Conservation (phyloP, 495 filamentous ascomycete genomes). For the Penicillium malachiteum region DNA sequence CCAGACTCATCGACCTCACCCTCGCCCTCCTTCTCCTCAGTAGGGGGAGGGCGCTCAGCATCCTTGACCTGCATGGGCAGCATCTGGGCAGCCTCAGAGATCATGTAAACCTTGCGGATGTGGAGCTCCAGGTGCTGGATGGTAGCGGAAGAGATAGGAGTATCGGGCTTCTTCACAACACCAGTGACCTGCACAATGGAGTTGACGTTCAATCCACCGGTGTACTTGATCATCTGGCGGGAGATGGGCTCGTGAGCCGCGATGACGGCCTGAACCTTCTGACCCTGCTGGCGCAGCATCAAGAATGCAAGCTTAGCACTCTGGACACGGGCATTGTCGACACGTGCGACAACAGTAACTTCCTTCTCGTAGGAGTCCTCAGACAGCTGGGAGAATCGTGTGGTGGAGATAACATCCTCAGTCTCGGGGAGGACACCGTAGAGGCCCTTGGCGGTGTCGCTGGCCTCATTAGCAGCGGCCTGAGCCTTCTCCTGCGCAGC, state of each 20-base stretch:
- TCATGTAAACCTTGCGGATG: constrained; percentile 75
- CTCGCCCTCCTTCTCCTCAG: constrained; percentile 45
- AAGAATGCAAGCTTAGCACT: constrained; percentile 91
- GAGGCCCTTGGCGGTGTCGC: constrained; percentile 69
- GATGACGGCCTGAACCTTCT: constrained; percentile 77
- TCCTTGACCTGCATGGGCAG: constrained; percentile 74
- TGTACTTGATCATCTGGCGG: constrained; percentile 87
- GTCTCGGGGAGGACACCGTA: constrained; percentile 56
- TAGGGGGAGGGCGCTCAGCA: constrained; percentile 54
- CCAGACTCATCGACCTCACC: constrained; percentile 47
- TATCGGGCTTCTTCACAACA: constrained; percentile 67
- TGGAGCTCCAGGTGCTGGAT: constrained; percentile 76
- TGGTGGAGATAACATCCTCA: constrained; percentile 36
- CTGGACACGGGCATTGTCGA: constrained; percentile 85
- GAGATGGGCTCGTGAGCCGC: constrained; percentile 56
- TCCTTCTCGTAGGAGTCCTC: constrained; percentile 67
- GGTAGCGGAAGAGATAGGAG: constrained; percentile 74
- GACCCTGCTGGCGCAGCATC: constrained; percentile 78
- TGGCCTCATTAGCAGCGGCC: constrained; percentile 51
- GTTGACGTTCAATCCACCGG: constrained; percentile 73
- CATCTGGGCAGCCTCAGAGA: constrained; percentile 60
- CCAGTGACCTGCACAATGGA: constrained; percentile 78
- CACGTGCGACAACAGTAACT: constrained; percentile 75
- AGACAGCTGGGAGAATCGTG: constrained; percentile 47
- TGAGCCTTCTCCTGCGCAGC: constrained; percentile 53